Percentiles rank a stretch among this genome's conserved stretches.
Evolutionary conservation across 169 alveolate species (phyloP).

Genomic region (Plasmodium malariae): DNA sequence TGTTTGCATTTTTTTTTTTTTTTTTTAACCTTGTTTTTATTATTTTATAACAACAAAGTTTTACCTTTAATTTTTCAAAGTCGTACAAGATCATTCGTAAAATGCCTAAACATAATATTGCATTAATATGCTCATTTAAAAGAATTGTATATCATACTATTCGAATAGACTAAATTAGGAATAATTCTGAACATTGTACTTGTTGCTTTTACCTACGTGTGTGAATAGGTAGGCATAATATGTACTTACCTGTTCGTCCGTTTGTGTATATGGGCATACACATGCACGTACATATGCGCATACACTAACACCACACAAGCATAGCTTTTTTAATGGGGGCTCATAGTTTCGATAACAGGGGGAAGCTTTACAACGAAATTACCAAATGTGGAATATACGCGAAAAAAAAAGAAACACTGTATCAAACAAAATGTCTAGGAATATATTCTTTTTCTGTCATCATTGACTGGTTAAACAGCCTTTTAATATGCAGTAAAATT

Average conservation of each 20-base stretch:
- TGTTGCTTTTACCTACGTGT: background rate
- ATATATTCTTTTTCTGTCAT: constrained; percentile 45
- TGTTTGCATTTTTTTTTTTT: background rate
- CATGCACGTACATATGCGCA: too few relatives aligned
- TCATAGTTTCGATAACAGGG: constrained; percentile 18
- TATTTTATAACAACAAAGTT: background rate
- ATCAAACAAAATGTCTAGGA: constrained; percentile 22
- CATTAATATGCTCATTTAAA: too few relatives aligned
- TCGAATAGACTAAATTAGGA: too few relatives aligned
- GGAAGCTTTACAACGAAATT: constrained; percentile 37
- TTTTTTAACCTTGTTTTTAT: background rate
- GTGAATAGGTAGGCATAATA: background rate
- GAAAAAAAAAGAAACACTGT: constrained; percentile 46
- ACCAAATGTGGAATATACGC: constrained; percentile 24
- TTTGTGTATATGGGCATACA: background rate
- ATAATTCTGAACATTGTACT: too few relatives aligned
- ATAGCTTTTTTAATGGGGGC: constrained; percentile 22
- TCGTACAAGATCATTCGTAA: too few relatives aligned
- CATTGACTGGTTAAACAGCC: constrained; percentile 64
- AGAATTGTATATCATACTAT: too few relatives aligned
- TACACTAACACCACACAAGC: too few relatives aligned
- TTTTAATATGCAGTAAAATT: constrained; percentile 31
- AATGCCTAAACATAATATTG: too few relatives aligned
- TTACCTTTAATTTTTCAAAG: background rate
- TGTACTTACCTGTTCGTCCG: background rate